phyloP scores from a whole-genome alignment of 2,329 filamentous ascomycete species.

The Mollisiaceae sp. region DNA sequence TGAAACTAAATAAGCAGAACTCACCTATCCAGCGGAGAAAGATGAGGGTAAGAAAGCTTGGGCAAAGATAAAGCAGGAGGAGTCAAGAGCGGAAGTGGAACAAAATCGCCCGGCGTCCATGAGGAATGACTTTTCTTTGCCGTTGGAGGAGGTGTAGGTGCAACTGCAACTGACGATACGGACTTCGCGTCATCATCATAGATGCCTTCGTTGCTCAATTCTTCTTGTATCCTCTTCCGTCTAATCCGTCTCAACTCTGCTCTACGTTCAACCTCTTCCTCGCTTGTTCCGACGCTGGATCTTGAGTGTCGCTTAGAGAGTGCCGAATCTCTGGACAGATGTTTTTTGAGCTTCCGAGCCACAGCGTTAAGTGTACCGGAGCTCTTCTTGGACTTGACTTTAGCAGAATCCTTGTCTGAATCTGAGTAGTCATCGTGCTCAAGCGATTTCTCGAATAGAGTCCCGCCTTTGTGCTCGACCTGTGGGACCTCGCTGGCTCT shows the following conservation, averaged over 20 bases:
- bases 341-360: slow-evolving; percentile 45
- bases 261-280: slow-evolving; percentile 59
- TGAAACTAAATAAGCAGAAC: not conserved
- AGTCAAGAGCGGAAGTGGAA: slow-evolving; percentile 13
- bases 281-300: slow-evolving; percentile 51
- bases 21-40: slow-evolving; percentile 28
- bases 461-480: slow-evolving; percentile 19
- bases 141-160: not conserved
- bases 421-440: slow-evolving; percentile 28
- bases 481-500: not conserved
- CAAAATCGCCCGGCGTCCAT: not conserved
- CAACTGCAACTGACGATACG: slow-evolving; percentile 19
- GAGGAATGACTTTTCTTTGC: not conserved
- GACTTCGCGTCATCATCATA: slow-evolving; percentile 46
- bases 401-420: slow-evolving; percentile 45
- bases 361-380: slow-evolving; percentile 51
- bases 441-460: slow-evolving; percentile 20
- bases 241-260: slow-evolving; percentile 61
- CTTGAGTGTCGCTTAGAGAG: slow-evolving; percentile 48
- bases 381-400: slow-evolving; percentile 48
- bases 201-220: slow-evolving; percentile 54
- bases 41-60: slow-evolving; percentile 17
- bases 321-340: slow-evolving; percentile 51
- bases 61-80: slow-evolving; percentile 18
- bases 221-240: slow-evolving; percentile 62